Evolutionary conservation across 306 rosid genomes (phyloP), one percentile per base, ranked within the genome.

Genomic region (Citrullus colocynthis): DNA sequence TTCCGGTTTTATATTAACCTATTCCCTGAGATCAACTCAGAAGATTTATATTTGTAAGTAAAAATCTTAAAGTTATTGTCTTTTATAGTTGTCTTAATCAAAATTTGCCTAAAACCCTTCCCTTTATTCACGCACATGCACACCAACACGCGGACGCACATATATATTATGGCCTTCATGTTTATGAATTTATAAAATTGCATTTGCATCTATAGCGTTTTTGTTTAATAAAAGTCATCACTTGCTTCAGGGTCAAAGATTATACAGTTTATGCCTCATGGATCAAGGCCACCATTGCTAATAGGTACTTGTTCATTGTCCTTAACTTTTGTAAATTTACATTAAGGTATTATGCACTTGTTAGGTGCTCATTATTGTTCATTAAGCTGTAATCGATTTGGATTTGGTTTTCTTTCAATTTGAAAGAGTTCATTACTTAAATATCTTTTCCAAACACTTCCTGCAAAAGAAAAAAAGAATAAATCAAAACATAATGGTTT

Each of bases 1-100:
- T 88, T 95, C 80, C 93, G 97, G 62, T 95, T 90, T 85, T 95
- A 88, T 76, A 52, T 87, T 49, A 92, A 92, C 86, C 82, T 95
- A 80, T 95, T 92, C 83, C 36, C 84, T 6, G 97, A 95, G 78
- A 81, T 92, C 49, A 80, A 83, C 80, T 83, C 73, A 58, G 85
- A 87, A 80, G 95, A 89, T 75, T 14, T 87, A 64, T 60, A 86
- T 88, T 58, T 85, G 99, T 95, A 89, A 92, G 98, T 87, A 16
- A 82, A 85, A 71, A 39, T 78, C 77, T 85, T 12, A 1, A 59
- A 71, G 61, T 63, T 79, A 30, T 17, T 69, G 28, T 37, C 60
- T 67, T 12, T 30, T 73, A 70, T 51, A 48, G 12, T 48, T 48
- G 56, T 65, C 77, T 41, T 61, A 15, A 17, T 15, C 34, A 39